A percentile compares a stretch with the other conserved stretches of the same genome.
These are phyloP conservation scores for Rosa multiflora DNA, from an alignment of 306 rosid genomes.

Conservation along the genomic window DNA sequence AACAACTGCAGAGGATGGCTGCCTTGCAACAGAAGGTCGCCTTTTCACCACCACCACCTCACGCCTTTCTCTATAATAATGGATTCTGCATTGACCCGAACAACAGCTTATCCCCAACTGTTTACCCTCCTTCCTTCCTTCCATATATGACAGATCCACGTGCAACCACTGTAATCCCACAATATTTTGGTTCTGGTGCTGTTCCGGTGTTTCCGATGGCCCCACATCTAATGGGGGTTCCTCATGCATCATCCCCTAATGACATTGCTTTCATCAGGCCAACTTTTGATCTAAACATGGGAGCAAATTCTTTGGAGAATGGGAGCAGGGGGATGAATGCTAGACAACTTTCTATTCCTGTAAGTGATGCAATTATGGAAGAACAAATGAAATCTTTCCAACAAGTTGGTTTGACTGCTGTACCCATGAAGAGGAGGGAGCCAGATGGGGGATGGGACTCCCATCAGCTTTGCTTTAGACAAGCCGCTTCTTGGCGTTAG, in stretches of 20 bases:
- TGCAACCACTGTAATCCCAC: conserved; percentile 25
- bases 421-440: conserved; percentile 34
- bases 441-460: conserved; percentile 44
- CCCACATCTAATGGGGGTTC: conserved; percentile 18
- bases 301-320: conserved; percentile 14
- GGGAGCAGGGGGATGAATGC: conserved; percentile 22
- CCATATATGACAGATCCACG: conserved; percentile 29
- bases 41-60: conserved; percentile 18
- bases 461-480: conserved; percentile 26
- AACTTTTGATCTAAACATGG: conserved; percentile 17
- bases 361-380: conserved; percentile 17
- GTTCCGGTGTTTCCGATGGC: conserved; percentile 16
- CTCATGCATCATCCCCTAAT: conserved; percentile 19
- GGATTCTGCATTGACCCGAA: conserved; percentile 34
- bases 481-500: conserved; percentile 27
- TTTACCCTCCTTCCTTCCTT: conserved; percentile 12
- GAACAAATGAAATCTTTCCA: conserved; percentile 28
- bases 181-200: conserved; percentile 25
- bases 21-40: conserved; percentile 24
- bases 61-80: conserved; percentile 23
- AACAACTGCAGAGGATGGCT: conserved; percentile 26
- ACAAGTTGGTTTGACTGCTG: conserved; percentile 13
- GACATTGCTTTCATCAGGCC: conserved; percentile 18
- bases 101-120: conserved; percentile 14
- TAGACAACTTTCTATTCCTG: conserved; percentile 17